phyloP scores from a whole-genome alignment of 1,284 basidiomycete genomes.

The Sporisorium reilianum region DNA sequence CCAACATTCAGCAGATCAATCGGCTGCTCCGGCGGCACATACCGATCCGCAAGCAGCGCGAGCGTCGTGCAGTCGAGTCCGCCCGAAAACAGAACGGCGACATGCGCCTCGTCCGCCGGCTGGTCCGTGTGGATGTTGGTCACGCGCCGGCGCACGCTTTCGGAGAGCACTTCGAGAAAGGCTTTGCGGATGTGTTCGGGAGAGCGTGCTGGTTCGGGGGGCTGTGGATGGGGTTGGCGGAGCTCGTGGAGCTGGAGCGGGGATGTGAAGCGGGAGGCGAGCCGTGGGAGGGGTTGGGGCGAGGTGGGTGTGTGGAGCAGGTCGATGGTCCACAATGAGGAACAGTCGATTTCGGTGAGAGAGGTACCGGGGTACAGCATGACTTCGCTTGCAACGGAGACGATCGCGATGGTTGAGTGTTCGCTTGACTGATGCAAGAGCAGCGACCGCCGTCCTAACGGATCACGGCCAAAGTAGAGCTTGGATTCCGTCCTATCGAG shows the following conservation, averaged over 20 bases:
- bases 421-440: conserved; percentile 75
- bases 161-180: conserved; percentile 69
- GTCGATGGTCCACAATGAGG: conserved; percentile 75
- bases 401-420: conserved; percentile 74
- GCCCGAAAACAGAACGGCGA: conserved; percentile 93
- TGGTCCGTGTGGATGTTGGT: conserved; percentile 69
- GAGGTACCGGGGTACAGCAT: conserved; percentile 70
- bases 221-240: neutral
- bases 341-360: conserved; percentile 76
- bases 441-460: conserved; percentile 89
- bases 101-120: conserved; percentile 68
- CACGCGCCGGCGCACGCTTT: conserved; percentile 71
- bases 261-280: conserved; percentile 11
- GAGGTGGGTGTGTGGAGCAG: conserved; percentile 57
- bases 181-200: conserved; percentile 18
- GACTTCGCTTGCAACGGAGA: conserved; percentile 77
- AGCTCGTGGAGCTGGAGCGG: conserved; percentile 32
- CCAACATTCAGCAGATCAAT: conserved; percentile 96
- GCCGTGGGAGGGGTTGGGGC: conserved; percentile 5
- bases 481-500: conserved; percentile 54
- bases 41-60: conserved; percentile 79
- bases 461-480: conserved; percentile 86
- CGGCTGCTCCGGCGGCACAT: conserved; percentile 74
- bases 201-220: neutral
- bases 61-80: conserved; percentile 92